Evolutionary conservation across 805 yeast species (phyloP).

Genomic region (Maudiozyma saulgeensis): DNA sequence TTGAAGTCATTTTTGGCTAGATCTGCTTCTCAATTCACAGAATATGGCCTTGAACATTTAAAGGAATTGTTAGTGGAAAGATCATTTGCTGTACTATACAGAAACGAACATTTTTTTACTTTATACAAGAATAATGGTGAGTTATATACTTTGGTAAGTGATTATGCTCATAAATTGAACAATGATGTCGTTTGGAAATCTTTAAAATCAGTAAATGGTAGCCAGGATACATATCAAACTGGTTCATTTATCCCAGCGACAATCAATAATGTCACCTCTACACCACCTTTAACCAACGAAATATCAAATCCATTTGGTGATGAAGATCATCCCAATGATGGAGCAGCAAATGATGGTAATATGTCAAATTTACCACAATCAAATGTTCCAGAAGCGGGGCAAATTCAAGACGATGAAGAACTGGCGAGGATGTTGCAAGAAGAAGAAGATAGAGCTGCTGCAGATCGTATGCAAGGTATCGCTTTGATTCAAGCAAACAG

Average conservation of each 20-base stretch:
- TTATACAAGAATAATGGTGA: conserved; percentile 41
- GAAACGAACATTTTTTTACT: conserved; percentile 85
- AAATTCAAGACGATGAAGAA: conserved; percentile 32
- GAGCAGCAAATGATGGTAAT: background rate
- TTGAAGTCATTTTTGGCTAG: conserved; percentile 43
- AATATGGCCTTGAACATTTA: conserved; percentile 47
- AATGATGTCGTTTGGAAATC: conserved; percentile 73
- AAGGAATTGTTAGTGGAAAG: conserved; percentile 38
- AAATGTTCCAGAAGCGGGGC: background rate
- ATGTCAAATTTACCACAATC: background rate
- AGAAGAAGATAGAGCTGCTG: conserved; percentile 46
- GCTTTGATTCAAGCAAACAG: conserved; percentile 2
- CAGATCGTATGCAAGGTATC: conserved; percentile 35
- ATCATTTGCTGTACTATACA: conserved; percentile 61
- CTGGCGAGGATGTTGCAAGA: conserved; percentile 41
- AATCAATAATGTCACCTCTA: background rate
- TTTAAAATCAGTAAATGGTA: conserved; percentile 55
- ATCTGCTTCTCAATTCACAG: conserved; percentile 70
- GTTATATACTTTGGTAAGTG: conserved; percentile 64
- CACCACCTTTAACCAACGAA: background rate
- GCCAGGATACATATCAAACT: conserved; percentile 56
- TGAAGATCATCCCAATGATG: conserved; percentile 1
- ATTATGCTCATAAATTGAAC: conserved; percentile 46
- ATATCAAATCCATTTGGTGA: conserved; percentile 17
- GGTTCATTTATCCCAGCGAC: conserved; percentile 50